Evolutionary conservation across 768 basidiomycete genomes (phyloP).

Genomic region (Trametopsis cervina): DNA sequence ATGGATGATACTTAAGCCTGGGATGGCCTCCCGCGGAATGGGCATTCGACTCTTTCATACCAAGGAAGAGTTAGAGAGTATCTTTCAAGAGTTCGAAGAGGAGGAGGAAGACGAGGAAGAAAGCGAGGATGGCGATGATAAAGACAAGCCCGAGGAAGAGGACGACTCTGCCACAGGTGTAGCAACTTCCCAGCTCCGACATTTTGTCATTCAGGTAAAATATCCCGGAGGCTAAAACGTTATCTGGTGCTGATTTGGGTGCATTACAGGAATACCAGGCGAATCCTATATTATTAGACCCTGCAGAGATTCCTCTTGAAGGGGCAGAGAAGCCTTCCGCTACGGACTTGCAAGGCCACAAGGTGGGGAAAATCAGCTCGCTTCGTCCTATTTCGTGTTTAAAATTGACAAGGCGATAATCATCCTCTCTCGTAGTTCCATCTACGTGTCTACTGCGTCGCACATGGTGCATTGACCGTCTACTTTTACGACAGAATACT

Average conservation of each 20-base stretch:
- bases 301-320: slow-evolving; percentile 36
- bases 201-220: slow-evolving; percentile 95
- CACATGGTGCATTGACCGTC: slow-evolving; percentile 68
- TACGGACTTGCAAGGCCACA: slow-evolving; percentile 39
- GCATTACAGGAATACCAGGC: slow-evolving; percentile 72
- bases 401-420: too few species aligned
- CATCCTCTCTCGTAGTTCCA: too few species aligned
- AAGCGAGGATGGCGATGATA: slow-evolving; percentile 23
- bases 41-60: slow-evolving; percentile 88
- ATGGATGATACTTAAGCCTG: slow-evolving; percentile 98
- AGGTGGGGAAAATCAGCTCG: slow-evolving; percentile 46
- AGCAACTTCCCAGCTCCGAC: slow-evolving; percentile 79
- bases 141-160: slow-evolving; percentile 4
- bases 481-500: slow-evolving; percentile 80
- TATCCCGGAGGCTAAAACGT: too few species aligned
- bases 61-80: slow-evolving; percentile 59
- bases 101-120: slow-evolving; percentile 42
- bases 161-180: slow-evolving; percentile 42
- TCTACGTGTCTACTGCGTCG: slow-evolving; percentile 81
- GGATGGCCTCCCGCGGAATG: slow-evolving; percentile 95
- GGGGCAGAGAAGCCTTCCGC: slow-evolving; percentile 10
- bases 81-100: slow-evolving; percentile 78
- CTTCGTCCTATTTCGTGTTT: too few species aligned
- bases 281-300: slow-evolving; percentile 73
- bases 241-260: neutral